Base-by-base conservation (phyloP, 192 early-diverging fungal genomes). In the Cladochytrium replicatum region DNA sequence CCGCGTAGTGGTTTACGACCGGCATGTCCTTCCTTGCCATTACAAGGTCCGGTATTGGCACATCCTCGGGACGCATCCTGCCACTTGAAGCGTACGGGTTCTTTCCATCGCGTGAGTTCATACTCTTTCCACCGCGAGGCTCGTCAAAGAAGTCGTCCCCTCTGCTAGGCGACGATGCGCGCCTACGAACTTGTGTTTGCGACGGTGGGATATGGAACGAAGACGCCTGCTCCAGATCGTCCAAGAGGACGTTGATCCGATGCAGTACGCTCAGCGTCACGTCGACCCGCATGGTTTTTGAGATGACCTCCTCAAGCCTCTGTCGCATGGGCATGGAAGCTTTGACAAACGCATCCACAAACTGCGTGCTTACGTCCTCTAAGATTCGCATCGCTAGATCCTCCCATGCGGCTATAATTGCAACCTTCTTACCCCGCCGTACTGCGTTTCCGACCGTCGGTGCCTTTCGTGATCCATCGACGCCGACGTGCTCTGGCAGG, bases 11-110 rank as follows among this genome's bases (percentile, higher is more conserved):
- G 3, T 38, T 46, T 37, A 63, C 54, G 37, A 73, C 64, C 6
- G 71, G 71, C 4, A 73, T 38, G 11, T 63, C 34, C 2, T 53
- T n/a, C n/a, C n/a, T n/a, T n/a, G n/a, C n/a, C n/a, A n/a, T n/a
- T n/a, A n/a, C n/a, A n/a, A n/a, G n/a, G n/a, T n/a, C n/a, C n/a
- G n/a, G n/a, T n/a, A n/a, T n/a, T n/a, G n/a, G n/a, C n/a, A n/a
- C n/a, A n/a, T n/a, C n/a, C n/a, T n/a, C n/a, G n/a, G n/a, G n/a
- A n/a, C n/a, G n/a, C n/a, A n/a, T n/a, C n/a, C n/a, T n/a, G n/a
- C n/a, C n/a, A n/a, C n/a, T n/a, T n/a, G n/a, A n/a, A n/a, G n/a
- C n/a, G n/a, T n/a, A n/a, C n/a, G n/a, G n/a, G n/a, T n/a, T n/a
- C n/a, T n/a, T n/a, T n/a, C n/a, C n/a, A n/a, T n/a, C n/a, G n/a